Evolutionary conservation across 768 basidiomycete genomes (phyloP).

Genomic region (Amanita rubescens): DNA sequence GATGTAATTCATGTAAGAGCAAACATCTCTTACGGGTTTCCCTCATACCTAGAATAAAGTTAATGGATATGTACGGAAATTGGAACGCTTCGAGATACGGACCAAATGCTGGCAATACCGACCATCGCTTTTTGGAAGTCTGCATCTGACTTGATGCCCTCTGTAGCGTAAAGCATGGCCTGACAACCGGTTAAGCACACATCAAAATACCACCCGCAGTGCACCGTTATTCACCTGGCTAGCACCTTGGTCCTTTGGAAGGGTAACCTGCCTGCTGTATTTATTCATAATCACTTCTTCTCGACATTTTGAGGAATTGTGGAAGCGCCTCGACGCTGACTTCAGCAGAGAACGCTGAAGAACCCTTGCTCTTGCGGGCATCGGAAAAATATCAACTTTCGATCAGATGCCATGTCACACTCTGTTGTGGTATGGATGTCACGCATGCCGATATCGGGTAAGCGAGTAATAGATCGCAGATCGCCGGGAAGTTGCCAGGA

Average conservation of each 20-base stretch:
- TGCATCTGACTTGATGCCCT: conserved; percentile 68
- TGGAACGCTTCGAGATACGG: conserved; percentile 21
- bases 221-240: conserved; percentile 54
- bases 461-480: neutral
- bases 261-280: conserved; percentile 78
- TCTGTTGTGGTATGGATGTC: neutral
- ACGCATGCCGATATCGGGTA: neutral
- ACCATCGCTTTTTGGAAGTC: conserved; percentile 98
- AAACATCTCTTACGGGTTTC: conserved; percentile 81
- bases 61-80: conserved; percentile 9
- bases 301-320: conserved; percentile 29
- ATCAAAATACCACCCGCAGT: neutral
- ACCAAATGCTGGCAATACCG: conserved; percentile 96
- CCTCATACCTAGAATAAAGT: conserved; percentile 76
- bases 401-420: neutral
- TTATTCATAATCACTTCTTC: conserved; percentile 48
- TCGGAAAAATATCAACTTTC: conserved; percentile 8
- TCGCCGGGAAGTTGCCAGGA: neutral
- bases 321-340: conserved; percentile 28
- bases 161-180: conserved; percentile 99
- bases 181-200: conserved; percentile 21
- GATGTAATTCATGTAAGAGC: neutral
- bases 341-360: conserved; percentile 19
- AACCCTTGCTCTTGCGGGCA: conserved; percentile 15
- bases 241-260: conserved; percentile 91